Percentiles rank a stretch among this genome's conserved stretches.
phyloP scores from a whole-genome alignment of 2,329 filamentous ascomycete genomes.

The Penicillium sclerotigenum region DNA sequence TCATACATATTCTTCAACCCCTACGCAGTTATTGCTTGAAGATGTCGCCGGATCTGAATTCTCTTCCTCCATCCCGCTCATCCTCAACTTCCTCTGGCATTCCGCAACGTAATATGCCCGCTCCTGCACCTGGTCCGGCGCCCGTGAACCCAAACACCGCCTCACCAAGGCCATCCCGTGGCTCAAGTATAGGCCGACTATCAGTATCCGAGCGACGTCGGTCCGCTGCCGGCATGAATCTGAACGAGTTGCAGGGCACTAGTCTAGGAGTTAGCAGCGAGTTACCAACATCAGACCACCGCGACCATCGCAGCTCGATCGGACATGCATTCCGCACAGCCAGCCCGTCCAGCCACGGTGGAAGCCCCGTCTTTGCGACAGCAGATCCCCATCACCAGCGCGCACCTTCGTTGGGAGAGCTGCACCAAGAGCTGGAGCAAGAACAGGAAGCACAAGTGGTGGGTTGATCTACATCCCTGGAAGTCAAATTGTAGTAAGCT shows the following conservation, averaged over 20 bases:
- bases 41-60: slow-evolving; percentile 74
- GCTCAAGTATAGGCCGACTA: slow-evolving; percentile 35
- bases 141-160: slow-evolving; percentile 46
- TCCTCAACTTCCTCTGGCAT: slow-evolving; percentile 39
- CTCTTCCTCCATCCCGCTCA: slow-evolving; percentile 58
- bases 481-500: background rate
- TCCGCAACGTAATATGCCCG: slow-evolving; percentile 30
- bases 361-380: slow-evolving; percentile 42
- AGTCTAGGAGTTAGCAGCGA: slow-evolving; percentile 29
- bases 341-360: slow-evolving; percentile 44
- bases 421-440: slow-evolving; percentile 51
- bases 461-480: slow-evolving; percentile 16
- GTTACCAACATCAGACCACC: slow-evolving; percentile 21
- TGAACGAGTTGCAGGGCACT: slow-evolving; percentile 32
- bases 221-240: slow-evolving; percentile 40
- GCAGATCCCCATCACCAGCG: slow-evolving; percentile 50
- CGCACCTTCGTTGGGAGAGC: slow-evolving; percentile 47
- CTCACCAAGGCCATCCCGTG: slow-evolving; percentile 43
- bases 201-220: slow-evolving; percentile 44
- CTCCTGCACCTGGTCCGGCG: slow-evolving; percentile 50
- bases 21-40: background rate
- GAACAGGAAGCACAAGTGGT: slow-evolving; percentile 53
- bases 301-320: slow-evolving; percentile 41
- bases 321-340: slow-evolving; percentile 41
- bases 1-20: background rate